phyloP scores from a whole-genome alignment of 805 yeast species.

The Ogataea salicorniae region DNA sequence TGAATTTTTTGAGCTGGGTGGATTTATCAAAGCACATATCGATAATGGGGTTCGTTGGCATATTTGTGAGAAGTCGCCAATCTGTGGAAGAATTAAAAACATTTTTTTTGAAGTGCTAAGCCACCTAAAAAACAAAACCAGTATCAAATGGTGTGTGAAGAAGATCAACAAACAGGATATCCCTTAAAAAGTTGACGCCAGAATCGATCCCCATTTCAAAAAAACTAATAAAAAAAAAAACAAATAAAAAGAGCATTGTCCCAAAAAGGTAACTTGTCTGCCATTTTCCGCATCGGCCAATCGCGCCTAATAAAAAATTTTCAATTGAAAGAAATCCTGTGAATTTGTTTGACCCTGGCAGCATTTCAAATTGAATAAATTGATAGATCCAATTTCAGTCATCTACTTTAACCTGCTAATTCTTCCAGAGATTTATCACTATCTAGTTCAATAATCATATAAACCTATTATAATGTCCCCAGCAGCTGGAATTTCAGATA shows the following conservation, averaged over 20 bases:
- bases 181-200: too few relatives aligned
- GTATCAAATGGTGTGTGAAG: neutral
- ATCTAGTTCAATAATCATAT: neutral
- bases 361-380: too few relatives aligned
- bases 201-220: too few relatives aligned
- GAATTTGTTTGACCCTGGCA: too few relatives aligned
- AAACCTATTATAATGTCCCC: conserved; percentile 17
- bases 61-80: conserved; percentile 55
- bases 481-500: conserved; percentile 39
- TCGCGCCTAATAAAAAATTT: neutral
- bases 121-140: too few relatives aligned
- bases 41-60: conserved; percentile 73
- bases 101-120: neutral
- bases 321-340: neutral
- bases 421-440: neutral
- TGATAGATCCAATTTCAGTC: neutral
- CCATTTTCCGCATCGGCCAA: neutral
- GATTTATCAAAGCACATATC: conserved; percentile 67
- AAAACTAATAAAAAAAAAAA: too few relatives aligned
- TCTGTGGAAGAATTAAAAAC: too few relatives aligned
- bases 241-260: neutral
- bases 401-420: neutral
- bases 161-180: neutral
- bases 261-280: neutral
- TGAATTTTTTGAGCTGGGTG: conserved; percentile 19